phyloP scores from a whole-genome alignment of 352 stramenopile genomes.

The Globisporangium acanthophoron region DNA sequence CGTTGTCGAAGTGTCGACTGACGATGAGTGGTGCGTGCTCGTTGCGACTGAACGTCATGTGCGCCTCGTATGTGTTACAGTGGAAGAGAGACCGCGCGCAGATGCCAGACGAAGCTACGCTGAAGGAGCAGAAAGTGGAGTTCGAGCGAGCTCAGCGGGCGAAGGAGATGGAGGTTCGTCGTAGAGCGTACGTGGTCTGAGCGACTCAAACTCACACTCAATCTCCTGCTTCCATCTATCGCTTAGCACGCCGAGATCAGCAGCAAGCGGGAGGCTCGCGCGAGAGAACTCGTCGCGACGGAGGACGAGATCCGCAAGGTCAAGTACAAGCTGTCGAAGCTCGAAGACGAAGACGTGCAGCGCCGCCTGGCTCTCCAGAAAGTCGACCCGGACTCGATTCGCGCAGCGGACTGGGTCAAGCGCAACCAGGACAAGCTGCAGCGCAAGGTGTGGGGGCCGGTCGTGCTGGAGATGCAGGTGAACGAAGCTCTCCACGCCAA shows the following conservation, averaged over 20 bases:
- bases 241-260: constrained; percentile 59
- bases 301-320: constrained; percentile 53
- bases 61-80: constrained; percentile 15
- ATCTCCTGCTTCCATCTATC: neutral
- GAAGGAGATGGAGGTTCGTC: constrained; percentile 48
- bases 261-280: constrained; percentile 54
- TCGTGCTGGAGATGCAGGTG: constrained; percentile 83
- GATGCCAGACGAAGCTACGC: constrained; percentile 41
- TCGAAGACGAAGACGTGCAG: constrained; percentile 77
- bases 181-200: neutral
- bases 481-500: constrained; percentile 75
- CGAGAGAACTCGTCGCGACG: constrained; percentile 34
- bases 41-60: neutral
- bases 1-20: neutral
- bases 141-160: constrained; percentile 60
- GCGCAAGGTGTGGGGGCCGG: constrained; percentile 75
- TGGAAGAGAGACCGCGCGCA: constrained; percentile 48
- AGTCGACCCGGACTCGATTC: constrained; percentile 65
- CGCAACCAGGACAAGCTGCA: constrained; percentile 61
- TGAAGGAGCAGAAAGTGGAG: constrained; percentile 58
- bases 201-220: neutral
- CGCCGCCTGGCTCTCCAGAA: constrained; percentile 49
- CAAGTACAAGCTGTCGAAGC: constrained; percentile 45
- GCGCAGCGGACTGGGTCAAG: constrained; percentile 71
- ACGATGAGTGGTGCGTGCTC: no score